A percentile compares a stretch with the other conserved stretches of the same genome.
These are phyloP conservation scores for Gryganskiella cystojenkinii DNA, from an alignment of 192 early-diverging fungal genomes.

Conservation along the genomic window DNA sequence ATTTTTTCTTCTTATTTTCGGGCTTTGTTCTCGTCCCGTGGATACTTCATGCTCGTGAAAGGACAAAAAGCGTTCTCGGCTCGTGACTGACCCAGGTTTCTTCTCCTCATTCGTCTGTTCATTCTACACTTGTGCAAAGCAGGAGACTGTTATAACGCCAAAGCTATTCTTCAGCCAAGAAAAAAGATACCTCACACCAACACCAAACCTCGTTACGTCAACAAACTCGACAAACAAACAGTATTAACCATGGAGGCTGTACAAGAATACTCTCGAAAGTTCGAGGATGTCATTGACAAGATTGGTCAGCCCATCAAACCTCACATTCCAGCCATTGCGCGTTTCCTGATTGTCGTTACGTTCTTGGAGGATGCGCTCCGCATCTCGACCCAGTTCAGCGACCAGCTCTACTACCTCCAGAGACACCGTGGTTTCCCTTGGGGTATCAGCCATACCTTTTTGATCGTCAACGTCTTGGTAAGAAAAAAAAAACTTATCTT, in stretches of 20 bases:
- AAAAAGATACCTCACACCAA: neutral
- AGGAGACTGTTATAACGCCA: no score
- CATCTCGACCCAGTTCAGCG: conserved; percentile 89
- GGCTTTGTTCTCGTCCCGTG: no score
- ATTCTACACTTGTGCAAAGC: neutral
- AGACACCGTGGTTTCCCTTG: conserved; percentile 83
- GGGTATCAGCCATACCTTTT: conserved; percentile 87
- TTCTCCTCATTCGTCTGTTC: no score
- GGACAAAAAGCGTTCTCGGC: no score
- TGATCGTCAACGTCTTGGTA: conserved; percentile 82
- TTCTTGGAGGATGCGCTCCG: conserved; percentile 95
- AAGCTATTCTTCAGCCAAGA: no score
- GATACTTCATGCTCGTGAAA: no score
- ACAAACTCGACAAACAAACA: neutral
- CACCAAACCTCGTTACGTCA: neutral
- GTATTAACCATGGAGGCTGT: conserved; percentile 54
- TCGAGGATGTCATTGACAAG: conserved; percentile 83
- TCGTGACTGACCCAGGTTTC: no score
- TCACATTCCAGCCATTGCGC: conserved; percentile 87
- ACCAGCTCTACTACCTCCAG: conserved; percentile 89
- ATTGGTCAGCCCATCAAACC: conserved; percentile 89
- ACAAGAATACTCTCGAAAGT: conserved; percentile 62
- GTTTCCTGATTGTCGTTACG: conserved; percentile 95
- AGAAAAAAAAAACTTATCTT: no score
- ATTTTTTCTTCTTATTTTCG: no score